These are phyloP conservation scores for Saturnispora galanensis DNA, from an alignment of 805 yeast genomes.

Conservation along the genomic window DNA sequence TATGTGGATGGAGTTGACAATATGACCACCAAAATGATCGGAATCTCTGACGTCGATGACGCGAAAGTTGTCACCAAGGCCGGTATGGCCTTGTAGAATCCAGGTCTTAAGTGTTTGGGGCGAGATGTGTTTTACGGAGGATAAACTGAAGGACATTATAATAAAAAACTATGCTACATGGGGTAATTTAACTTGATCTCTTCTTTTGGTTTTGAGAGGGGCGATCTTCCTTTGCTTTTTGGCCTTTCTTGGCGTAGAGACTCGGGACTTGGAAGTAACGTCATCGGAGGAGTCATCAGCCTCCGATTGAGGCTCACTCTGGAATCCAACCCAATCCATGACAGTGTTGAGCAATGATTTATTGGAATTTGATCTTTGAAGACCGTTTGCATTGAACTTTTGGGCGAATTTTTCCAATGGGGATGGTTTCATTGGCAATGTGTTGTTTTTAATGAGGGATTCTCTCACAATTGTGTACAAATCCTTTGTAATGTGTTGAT, in stretches of 20 bases:
- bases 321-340: slow-evolving; percentile 28
- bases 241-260: not conserved
- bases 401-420: slow-evolving; percentile 64
- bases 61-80: slow-evolving; percentile 33
- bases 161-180: not conserved
- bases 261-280: not conserved
- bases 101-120: slow-evolving; percentile 37
- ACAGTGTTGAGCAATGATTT: slow-evolving; percentile 26
- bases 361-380: slow-evolving; percentile 16
- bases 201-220: slow-evolving; percentile 1
- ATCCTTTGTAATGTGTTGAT: slow-evolving; percentile 70
- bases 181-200: not conserved
- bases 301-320: slow-evolving; percentile 21
- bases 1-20: slow-evolving; percentile 42
- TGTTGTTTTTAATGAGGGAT: slow-evolving; percentile 30
- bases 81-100: slow-evolving; percentile 32
- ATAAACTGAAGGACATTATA: slow-evolving; percentile 18
- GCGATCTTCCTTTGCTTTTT: slow-evolving; percentile 7
- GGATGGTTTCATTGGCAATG: slow-evolving; percentile 24
- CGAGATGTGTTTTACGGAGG: slow-evolving; percentile 39
- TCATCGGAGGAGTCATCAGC: slow-evolving; percentile 13
- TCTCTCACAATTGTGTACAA: slow-evolving; percentile 79
- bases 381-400: slow-evolving; percentile 48
- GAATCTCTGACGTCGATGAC: slow-evolving; percentile 81
- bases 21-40: slow-evolving; percentile 73